phyloP scores from a whole-genome alignment of 352 stramenopile genomes.

The Thraustochytrium striatum region DNA sequence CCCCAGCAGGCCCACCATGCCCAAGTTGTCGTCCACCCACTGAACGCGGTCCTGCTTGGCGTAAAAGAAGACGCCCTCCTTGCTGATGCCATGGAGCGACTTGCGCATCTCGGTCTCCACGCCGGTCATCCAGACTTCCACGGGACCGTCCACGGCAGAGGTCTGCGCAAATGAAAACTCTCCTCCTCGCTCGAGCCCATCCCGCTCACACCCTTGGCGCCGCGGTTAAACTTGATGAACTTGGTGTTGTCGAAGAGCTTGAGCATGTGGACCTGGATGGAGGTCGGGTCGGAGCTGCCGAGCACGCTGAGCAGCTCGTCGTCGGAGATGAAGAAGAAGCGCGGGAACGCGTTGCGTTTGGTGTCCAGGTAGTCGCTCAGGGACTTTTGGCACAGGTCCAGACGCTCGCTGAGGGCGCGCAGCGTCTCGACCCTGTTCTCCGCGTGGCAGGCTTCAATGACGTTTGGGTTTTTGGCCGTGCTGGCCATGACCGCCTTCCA shows the following conservation, averaged over 20 bases:
- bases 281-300: conserved; percentile 92
- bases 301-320: conserved; percentile 99
- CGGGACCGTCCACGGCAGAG: conserved; percentile 81
- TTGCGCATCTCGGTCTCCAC: conserved; percentile 95
- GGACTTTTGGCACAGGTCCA: conserved; percentile 98
- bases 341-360: conserved; percentile 77
- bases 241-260: conserved; percentile 99
- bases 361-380: conserved; percentile 98
- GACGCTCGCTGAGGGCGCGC: conserved; percentile 88
- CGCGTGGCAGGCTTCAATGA: conserved; percentile 80
- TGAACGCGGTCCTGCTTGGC: conserved; percentile 75
- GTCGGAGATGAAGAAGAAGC: conserved; percentile 99
- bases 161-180: conserved; percentile 85
- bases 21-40: conserved; percentile 93
- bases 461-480: conserved; percentile 90
- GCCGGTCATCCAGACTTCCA: conserved; percentile 90
- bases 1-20: conserved; percentile 97
- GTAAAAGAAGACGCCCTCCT: conserved; percentile 70
- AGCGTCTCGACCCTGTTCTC: conserved; percentile 67
- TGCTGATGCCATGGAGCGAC: conserved; percentile 89
- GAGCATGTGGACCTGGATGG: conserved; percentile 89
- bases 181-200: conserved; percentile 99
- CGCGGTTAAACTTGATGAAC: conserved; percentile 66
- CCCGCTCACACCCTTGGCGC: conserved; percentile 56
- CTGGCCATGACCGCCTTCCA: conserved; percentile 97